Conservation (phyloP, 2,329 filamentous ascomycete species). For the Xenoacremonium recifei region DNA sequence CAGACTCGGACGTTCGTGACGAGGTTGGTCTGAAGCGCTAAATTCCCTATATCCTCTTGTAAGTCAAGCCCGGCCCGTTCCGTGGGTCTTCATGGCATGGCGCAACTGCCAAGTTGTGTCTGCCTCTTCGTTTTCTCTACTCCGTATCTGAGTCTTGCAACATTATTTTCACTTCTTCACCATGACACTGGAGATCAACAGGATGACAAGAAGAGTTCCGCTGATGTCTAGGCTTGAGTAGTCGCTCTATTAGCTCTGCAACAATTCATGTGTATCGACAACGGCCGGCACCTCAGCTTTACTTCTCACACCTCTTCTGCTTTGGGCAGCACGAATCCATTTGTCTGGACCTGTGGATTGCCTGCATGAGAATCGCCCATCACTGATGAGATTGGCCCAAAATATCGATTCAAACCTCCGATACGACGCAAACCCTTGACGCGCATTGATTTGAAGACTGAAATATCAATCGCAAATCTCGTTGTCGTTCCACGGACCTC, state of each 20-base stretch:
- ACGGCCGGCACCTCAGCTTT: conserved; percentile 6
- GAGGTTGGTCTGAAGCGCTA: conserved; percentile 14
- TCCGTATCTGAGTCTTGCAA: too few relatives aligned
- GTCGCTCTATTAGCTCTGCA: too few relatives aligned
- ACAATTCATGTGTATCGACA: conserved; percentile 4
- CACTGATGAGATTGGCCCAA: too few relatives aligned
- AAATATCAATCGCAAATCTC: not conserved
- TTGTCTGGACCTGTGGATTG: too few relatives aligned
- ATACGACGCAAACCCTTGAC: conserved; percentile 7
- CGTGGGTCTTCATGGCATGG: conserved; percentile 8
- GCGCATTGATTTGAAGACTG: conserved; percentile 9
- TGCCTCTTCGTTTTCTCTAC: not conserved
- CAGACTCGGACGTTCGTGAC: conserved; percentile 12
- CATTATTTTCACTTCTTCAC: too few relatives aligned
- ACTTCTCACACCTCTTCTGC: too few relatives aligned
- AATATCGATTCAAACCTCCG: not conserved
- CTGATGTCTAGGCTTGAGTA: too few relatives aligned
- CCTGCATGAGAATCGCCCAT: too few relatives aligned
- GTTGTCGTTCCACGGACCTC: not conserved
- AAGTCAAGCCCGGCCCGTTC: conserved; percentile 16
- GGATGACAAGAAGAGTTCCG: too few relatives aligned
- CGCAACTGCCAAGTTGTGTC: conserved; percentile 8
- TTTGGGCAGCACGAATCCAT: too few relatives aligned
- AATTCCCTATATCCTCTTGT: conserved; percentile 15
- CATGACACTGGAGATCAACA: too few relatives aligned